A percentile compares a stretch with the other conserved stretches of the same genome.
These are phyloP conservation scores for Cryptococcus maquisensis DNA, from an alignment of 1,284 basidiomycete genomes.

Conservation along the genomic window DNA sequence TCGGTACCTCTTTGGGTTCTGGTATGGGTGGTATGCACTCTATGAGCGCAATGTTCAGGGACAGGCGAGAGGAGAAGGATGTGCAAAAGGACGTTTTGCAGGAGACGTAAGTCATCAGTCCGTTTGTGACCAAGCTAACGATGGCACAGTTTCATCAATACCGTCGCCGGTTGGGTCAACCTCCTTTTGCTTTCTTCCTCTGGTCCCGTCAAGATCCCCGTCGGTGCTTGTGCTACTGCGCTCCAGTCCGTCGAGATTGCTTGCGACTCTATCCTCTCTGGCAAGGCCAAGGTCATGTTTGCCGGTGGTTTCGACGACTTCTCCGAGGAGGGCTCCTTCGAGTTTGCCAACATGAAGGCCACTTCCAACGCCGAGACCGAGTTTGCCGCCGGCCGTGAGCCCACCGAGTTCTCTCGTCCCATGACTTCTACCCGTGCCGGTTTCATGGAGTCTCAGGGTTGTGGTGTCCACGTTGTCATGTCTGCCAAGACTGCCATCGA, in stretches of 20 bases:
- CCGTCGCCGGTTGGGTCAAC: constrained; percentile 97
- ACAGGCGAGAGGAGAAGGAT: constrained; percentile 92
- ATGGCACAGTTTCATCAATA: constrained; percentile 79
- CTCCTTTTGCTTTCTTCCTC: constrained; percentile 86
- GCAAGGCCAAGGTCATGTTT: constrained; percentile 99
- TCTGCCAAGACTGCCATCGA: constrained; percentile 91
- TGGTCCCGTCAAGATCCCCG: constrained; percentile 97
- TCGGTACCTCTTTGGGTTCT: constrained; percentile 85
- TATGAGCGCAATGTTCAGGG: constrained; percentile 95
- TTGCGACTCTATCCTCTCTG: constrained; percentile 87
- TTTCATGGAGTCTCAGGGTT: constrained; percentile 97
- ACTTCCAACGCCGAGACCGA: constrained; percentile 95
- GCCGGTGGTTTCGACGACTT: constrained; percentile 98
- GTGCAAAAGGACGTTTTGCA: constrained; percentile 98
- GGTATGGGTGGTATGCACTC: constrained; percentile 95
- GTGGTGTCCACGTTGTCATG: constrained; percentile 96
- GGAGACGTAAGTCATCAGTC: constrained; percentile 69
- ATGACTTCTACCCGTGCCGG: constrained; percentile 92
- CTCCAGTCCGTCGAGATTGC: constrained; percentile 97
- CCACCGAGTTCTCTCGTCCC: constrained; percentile 96
- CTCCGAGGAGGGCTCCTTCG: constrained; percentile 93
- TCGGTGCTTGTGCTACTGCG: constrained; percentile 96
- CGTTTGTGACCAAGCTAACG: neutral
- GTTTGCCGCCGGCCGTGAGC: constrained; percentile 97
- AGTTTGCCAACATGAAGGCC: constrained; percentile 99